Evolutionary conservation across 306 rosid species (phyloP).

Genomic region (cucumber (Cucumis sativus)): Cucumber_9930_V3 NC_026655.2:9531001-9531500

Average conservation of each 20-base stretch:
- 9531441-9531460: background rate
- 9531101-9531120: background rate
- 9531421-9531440: background rate
- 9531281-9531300: background rate
- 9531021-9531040: background rate
- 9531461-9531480: background rate
- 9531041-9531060: background rate
- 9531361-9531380: background rate
- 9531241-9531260: background rate
- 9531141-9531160: background rate
- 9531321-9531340: background rate
- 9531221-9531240: background rate
- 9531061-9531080: background rate
- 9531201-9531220: background rate
- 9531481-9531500: background rate
- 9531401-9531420: background rate
- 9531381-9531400: background rate
- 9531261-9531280: background rate
- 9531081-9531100: background rate
- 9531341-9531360: background rate
- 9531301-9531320: background rate
- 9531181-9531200: background rate
- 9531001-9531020: background rate
- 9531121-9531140: background rate
- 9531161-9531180: background rate